Evolutionary conservation across 106 monocot species (phyloP).

Genomic region (Phalaenopsis aphrodite): DNA sequence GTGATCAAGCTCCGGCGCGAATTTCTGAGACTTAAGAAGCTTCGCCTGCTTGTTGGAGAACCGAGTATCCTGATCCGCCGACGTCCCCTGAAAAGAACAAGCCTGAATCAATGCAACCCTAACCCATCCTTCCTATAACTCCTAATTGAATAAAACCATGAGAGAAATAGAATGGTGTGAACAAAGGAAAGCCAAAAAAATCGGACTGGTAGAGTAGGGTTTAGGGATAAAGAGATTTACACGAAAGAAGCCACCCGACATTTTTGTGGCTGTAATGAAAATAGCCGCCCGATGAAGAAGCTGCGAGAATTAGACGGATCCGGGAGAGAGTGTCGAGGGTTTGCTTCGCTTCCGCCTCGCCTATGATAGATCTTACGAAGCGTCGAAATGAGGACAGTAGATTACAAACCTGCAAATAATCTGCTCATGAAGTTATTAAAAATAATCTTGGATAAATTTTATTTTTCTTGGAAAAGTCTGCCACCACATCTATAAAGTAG

Average conservation of each 20-base stretch:
- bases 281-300: not conserved
- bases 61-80: constrained; percentile 95
- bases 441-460: no score
- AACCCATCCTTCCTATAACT: not conserved
- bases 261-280: constrained; percentile 33
- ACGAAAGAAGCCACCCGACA: constrained; percentile 98
- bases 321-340: no score
- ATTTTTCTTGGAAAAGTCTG: no score
- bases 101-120: constrained; percentile 8
- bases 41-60: constrained; percentile 99
- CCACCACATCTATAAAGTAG: no score
- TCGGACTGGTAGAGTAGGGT: not conserved
- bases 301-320: no score
- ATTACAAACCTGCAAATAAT: no score
- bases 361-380: no score
- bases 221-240: constrained; percentile 21
- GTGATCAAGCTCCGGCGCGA: constrained; percentile 83
- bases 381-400: no score
- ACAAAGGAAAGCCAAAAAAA: not conserved
- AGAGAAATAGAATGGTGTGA: not conserved
- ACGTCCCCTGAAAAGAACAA: constrained; percentile 55
- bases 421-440: no score
- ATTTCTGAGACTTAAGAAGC: constrained; percentile 93
- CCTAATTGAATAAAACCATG: not conserved
- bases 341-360: no score